These are phyloP conservation scores for Phytophthora pini DNA, from an alignment of 352 stramenopile genomes.

Conservation along the genomic window DNA sequence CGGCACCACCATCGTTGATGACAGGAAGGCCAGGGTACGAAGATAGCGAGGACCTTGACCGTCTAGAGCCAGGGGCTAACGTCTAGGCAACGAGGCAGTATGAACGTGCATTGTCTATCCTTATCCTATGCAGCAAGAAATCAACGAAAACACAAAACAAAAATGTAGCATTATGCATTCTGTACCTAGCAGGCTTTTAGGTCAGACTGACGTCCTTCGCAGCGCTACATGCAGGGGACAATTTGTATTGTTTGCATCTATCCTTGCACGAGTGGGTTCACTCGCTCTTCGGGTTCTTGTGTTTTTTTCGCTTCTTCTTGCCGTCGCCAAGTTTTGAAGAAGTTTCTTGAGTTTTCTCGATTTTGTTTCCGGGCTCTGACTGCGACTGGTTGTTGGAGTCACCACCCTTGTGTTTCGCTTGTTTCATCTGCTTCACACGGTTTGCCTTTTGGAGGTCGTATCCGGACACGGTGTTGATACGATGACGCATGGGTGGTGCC, in stretches of 20 bases:
- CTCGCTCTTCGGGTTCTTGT: constrained; percentile 35
- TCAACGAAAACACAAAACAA: constrained; percentile 23
- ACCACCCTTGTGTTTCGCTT: constrained; percentile 27
- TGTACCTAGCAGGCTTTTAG: not conserved
- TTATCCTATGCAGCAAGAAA: constrained; percentile 38
- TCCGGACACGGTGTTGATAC: constrained; percentile 87
- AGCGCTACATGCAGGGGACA: not conserved
- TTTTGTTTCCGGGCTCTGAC: constrained; percentile 3
- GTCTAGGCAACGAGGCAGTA: constrained; percentile 46
- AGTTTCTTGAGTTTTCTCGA: constrained; percentile 12
- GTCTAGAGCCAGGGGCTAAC: constrained; percentile 63
- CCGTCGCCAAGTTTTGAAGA: constrained; percentile 7
- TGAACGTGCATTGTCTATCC: constrained; percentile 30
- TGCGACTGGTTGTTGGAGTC: constrained; percentile 16
- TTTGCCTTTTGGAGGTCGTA: constrained; percentile 90
- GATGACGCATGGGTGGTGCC: constrained; percentile 68
- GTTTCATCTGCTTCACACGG: constrained; percentile 65
- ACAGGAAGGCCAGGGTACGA: constrained; percentile 77
- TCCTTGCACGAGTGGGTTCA: constrained; percentile 8
- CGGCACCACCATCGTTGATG: constrained; percentile 67
- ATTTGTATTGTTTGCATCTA: constrained; percentile 17
- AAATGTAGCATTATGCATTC: constrained; percentile 23
- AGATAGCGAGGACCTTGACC: constrained; percentile 69
- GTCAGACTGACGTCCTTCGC: not conserved
- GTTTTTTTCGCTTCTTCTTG: constrained; percentile 32